phyloP scores from a whole-genome alignment of 129 eudicot genomes.

The Helianthus annuus region HanXRQr2.0-SUNRISE NC_035443.2:64456137-64456636 shows the following conservation, averaged over 20 bases:
- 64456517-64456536: neutral
- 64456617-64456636: too few relatives aligned
- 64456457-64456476: conserved; percentile 71
- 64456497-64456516: conserved; percentile 48
- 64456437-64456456: conserved; percentile 61
- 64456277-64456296: too few relatives aligned
- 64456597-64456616: too few relatives aligned
- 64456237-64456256: conserved; percentile 94
- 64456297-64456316: conserved; percentile 70
- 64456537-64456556: neutral
- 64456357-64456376: neutral
- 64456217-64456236: conserved; percentile 17
- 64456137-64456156: conserved; percentile 27
- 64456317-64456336: conserved; percentile 73
- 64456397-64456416: conserved; percentile 10
- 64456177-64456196: neutral
- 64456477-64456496: conserved; percentile 66
- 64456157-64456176: neutral
- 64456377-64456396: conserved; percentile 13
- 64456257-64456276: conserved; percentile 73
- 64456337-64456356: conserved; percentile 81
- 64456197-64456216: neutral
- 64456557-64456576: conserved; percentile 73
- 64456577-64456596: conserved; percentile 57
- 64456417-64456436: conserved; percentile 82